A percentile compares a stretch with the other conserved stretches of the same genome.
Evolutionary conservation across 2,329 filamentous ascomycete species (phyloP).

Genomic region (Didymella arachidicola): DNA sequence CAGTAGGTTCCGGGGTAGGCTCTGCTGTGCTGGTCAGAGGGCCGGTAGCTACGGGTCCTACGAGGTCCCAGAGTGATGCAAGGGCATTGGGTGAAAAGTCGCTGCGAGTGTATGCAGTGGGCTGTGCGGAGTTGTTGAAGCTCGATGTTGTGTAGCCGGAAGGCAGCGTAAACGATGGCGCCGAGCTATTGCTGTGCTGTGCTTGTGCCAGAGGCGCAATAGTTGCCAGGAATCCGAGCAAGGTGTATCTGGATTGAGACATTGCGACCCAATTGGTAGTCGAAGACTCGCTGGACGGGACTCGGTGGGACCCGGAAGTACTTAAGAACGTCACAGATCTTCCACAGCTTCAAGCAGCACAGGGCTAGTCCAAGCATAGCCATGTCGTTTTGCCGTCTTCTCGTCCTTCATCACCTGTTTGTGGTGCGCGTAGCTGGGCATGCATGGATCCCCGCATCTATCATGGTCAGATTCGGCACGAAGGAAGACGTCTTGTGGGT

Average conservation of each 20-base stretch:
- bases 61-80: conserved; percentile 56
- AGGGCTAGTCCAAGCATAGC: conserved; percentile 1
- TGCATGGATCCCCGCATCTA: conserved; percentile 10
- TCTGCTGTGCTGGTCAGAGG: conserved; percentile 54
- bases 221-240: conserved; percentile 31
- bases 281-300: neutral
- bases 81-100: conserved; percentile 59
- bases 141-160: conserved; percentile 48
- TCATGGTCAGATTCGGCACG: conserved; percentile 5
- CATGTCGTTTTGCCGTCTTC: neutral
- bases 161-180: conserved; percentile 40
- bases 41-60: conserved; percentile 54
- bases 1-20: conserved; percentile 54
- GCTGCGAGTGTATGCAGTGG: conserved; percentile 53
- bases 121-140: conserved; percentile 55
- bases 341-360: neutral
- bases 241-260: conserved; percentile 24
- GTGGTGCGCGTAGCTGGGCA: conserved; percentile 6
- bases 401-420: neutral
- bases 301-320: neutral
- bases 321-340: neutral
- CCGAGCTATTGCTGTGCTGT: conserved; percentile 7
- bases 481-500: conserved; percentile 6
- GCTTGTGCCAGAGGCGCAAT: conserved; percentile 17
- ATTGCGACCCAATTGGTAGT: conserved; percentile 22